Evolutionary conservation across 1,284 basidiomycete genomes (phyloP).

Genomic region (Apiotrichum gamsii): DNA sequence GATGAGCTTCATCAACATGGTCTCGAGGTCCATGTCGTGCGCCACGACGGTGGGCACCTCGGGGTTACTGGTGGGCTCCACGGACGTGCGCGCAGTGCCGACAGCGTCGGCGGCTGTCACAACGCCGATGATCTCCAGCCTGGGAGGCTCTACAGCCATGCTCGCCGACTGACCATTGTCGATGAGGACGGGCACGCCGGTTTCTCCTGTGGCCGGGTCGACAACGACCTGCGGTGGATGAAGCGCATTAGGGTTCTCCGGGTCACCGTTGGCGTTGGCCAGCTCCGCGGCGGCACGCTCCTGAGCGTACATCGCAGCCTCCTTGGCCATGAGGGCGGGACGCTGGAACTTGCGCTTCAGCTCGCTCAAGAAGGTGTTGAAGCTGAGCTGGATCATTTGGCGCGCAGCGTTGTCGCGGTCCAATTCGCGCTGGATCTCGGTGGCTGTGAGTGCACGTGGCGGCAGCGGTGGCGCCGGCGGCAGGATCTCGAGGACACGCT

Average conservation of each 20-base stretch:
- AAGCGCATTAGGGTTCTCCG: not conserved
- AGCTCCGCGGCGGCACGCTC: not conserved
- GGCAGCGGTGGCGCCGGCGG: slow-evolving; percentile 85
- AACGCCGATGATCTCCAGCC: not conserved
- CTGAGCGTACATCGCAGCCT: slow-evolving; percentile 17
- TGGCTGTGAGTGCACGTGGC: slow-evolving; percentile 71
- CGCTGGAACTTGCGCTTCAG: slow-evolving; percentile 89
- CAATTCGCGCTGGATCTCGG: slow-evolving; percentile 74
- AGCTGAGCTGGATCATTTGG: slow-evolving; percentile 76
- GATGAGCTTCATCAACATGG: slow-evolving; percentile 80
- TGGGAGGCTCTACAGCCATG: not conserved
- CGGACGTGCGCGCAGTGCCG: too few relatives aligned
- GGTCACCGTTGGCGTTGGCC: not conserved
- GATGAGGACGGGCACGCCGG: not conserved
- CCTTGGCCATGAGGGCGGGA: slow-evolving; percentile 71
- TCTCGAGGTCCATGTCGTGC: slow-evolving; percentile 82
- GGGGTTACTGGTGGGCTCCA: not conserved
- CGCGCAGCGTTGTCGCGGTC: slow-evolving; percentile 74
- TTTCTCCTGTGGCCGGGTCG: slow-evolving; percentile 2
- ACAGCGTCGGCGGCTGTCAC: too few relatives aligned
- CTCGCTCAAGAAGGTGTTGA: slow-evolving; percentile 80
- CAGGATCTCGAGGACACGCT: slow-evolving; percentile 76
- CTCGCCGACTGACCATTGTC: not conserved
- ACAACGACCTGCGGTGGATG: not conserved
- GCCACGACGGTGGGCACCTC: slow-evolving; percentile 11